Conservation (phyloP, 1,284 basidiomycete genomes). For the Exobasidium cylindrosporum region DNA sequence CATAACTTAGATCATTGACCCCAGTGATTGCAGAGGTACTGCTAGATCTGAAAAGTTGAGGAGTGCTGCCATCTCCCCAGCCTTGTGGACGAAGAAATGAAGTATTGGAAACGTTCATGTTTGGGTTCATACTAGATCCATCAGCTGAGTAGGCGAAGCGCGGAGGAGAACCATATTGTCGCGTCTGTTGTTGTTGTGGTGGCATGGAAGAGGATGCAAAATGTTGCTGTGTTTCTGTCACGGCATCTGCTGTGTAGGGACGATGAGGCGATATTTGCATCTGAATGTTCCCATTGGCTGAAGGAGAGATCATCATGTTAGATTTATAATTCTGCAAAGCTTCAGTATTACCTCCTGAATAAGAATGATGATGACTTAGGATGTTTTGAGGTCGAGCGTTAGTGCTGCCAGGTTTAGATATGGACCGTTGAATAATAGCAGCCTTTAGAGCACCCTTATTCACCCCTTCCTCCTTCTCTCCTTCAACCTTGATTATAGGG, state of each 20-base stretch:
- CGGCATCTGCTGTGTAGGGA: conserved; percentile 1
- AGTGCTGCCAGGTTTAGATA: background rate
- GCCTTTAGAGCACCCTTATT: background rate
- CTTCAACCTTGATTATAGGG: background rate
- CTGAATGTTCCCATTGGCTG: background rate
- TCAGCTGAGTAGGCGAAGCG: conserved; percentile 1
- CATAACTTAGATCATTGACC: background rate
- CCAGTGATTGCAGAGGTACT: background rate
- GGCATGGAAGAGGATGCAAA: no score
- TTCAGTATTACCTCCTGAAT: background rate
- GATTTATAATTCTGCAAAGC: background rate
- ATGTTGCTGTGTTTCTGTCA: no score
- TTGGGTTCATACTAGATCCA: background rate
- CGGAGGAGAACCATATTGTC: background rate
- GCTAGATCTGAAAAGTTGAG: background rate
- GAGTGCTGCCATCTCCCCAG: background rate
- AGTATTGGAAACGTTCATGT: background rate
- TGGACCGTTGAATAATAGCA: background rate
- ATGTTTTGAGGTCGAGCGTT: background rate
- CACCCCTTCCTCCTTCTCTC: background rate
- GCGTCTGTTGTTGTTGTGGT: background rate
- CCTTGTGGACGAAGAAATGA: background rate
- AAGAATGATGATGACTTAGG: background rate
- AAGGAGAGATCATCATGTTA: background rate
- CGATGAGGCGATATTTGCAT: background rate